Evolutionary conservation across 2,329 filamentous ascomycete genomes (phyloP).

Genomic region (Basipetospora chlamydospora): DNA sequence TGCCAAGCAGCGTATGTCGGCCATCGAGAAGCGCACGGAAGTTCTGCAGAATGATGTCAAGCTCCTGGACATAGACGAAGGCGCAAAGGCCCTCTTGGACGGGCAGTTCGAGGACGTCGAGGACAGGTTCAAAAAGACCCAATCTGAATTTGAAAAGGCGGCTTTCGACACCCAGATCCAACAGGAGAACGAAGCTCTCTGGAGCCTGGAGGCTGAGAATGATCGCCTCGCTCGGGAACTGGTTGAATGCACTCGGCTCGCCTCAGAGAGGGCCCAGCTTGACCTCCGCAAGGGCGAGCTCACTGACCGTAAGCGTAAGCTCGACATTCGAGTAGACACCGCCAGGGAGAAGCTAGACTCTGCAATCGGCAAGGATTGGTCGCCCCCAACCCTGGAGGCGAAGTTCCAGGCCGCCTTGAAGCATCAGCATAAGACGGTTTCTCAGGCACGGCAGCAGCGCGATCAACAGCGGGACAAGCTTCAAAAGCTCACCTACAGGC

Average conservation of each 20-base stretch:
- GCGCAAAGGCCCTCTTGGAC: conserved; percentile 63
- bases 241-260: conserved; percentile 65
- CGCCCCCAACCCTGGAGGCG: conserved; percentile 51
- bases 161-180: conserved; percentile 60
- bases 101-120: conserved; percentile 57
- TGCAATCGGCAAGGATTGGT: conserved; percentile 53
- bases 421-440: conserved; percentile 40
- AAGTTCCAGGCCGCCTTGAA: conserved; percentile 52
- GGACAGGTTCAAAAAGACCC: conserved; percentile 43
- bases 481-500: conserved; percentile 59
- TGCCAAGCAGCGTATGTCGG: conserved; percentile 55
- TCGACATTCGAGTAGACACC: conserved; percentile 63
- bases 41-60: conserved; percentile 54
- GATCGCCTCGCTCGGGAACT: conserved; percentile 66
- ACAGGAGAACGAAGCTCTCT: conserved; percentile 48
- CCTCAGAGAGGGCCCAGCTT: conserved; percentile 69
- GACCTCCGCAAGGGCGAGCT: conserved; percentile 73
- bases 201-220: conserved; percentile 55
- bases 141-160: conserved; percentile 45
- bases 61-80: conserved; percentile 73
- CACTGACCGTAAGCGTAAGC: conserved; percentile 54
- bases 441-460: conserved; percentile 52
- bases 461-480: conserved; percentile 59
- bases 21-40: conserved; percentile 57
- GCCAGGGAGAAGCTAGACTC: conserved; percentile 56